Conservation (phyloP, 805 yeast species). For the Candida gorgasii region DNA sequence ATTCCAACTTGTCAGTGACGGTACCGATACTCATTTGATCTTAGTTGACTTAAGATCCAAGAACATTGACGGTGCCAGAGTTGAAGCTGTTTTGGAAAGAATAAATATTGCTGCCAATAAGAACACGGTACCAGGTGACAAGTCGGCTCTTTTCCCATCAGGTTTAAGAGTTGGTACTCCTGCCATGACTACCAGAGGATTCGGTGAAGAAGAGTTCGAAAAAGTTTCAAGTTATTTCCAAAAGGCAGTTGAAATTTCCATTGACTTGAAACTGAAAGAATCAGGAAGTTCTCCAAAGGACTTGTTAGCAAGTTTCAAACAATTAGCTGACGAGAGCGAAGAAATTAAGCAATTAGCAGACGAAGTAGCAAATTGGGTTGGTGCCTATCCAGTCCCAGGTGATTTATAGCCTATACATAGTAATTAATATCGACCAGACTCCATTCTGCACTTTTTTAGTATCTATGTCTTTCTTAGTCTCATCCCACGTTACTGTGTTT, state of each 20-base stretch:
- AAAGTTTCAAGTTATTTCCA: slow-evolving; percentile 80
- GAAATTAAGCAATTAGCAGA: slow-evolving; percentile 48
- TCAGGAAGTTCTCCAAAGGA: slow-evolving; percentile 59
- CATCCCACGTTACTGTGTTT: too few relatives aligned
- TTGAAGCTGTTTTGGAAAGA: slow-evolving; percentile 92
- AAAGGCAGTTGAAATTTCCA: slow-evolving; percentile 68
- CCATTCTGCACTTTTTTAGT: too few relatives aligned
- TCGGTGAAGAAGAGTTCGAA: slow-evolving; percentile 82
- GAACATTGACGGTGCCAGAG: slow-evolving; percentile 95
- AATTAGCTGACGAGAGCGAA: slow-evolving; percentile 61
- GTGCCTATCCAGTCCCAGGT: slow-evolving; percentile 57
- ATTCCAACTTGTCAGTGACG: slow-evolving; percentile 84
- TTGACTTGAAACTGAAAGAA: slow-evolving; percentile 58
- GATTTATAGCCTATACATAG: slow-evolving; percentile 43
- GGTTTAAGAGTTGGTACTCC: slow-evolving; percentile 98
- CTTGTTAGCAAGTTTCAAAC: slow-evolving; percentile 67
- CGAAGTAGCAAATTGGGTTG: slow-evolving; percentile 73
- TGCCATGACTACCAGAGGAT: slow-evolving; percentile 97
- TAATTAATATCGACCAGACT: too few relatives aligned
- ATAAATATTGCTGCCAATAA: slow-evolving; percentile 95
- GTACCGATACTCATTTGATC: slow-evolving; percentile 97
- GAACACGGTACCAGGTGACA: slow-evolving; percentile 97
- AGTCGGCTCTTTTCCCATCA: slow-evolving; percentile 93
- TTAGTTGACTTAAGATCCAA: slow-evolving; percentile 85
- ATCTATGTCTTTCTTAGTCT: too few relatives aligned